Conservation (phyloP, 768 basidiomycete genomes). For the Termitomyces sp. region DNA sequence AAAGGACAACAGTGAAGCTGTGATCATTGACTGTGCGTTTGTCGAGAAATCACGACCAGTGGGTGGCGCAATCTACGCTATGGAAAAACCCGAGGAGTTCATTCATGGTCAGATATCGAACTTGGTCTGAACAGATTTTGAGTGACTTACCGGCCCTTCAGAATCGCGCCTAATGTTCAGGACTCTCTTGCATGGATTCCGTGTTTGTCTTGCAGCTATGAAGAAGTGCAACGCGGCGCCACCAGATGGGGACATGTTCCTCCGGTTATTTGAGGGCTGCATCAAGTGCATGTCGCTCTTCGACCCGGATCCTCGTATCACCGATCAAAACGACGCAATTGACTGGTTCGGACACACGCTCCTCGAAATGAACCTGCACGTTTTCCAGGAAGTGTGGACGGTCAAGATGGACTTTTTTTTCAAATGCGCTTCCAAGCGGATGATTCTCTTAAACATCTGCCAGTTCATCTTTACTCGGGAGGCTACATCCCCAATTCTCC, state of each 20-base stretch:
- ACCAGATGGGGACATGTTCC: slow-evolving; percentile 83
- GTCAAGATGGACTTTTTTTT: slow-evolving; percentile 91
- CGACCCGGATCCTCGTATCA: slow-evolving; percentile 62
- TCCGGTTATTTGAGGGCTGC: slow-evolving; percentile 81
- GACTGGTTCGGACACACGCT: slow-evolving; percentile 81
- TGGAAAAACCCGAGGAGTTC: slow-evolving; percentile 80
- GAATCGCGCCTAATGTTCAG: slow-evolving; percentile 86
- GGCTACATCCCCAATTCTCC: slow-evolving; percentile 67
- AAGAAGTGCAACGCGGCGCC: slow-evolving; percentile 75
- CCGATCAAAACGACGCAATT: slow-evolving; percentile 65
- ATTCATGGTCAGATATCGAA: slow-evolving; percentile 55
- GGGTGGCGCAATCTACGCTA: slow-evolving; percentile 67
- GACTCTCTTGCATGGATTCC: slow-evolving; percentile 84
- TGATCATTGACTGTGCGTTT: slow-evolving; percentile 46
- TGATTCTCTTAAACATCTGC: slow-evolving; percentile 76
- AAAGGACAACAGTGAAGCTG: slow-evolving; percentile 39
- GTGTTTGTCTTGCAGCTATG: slow-evolving; percentile 68
- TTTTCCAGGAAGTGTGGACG: slow-evolving; percentile 96
- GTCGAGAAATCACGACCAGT: slow-evolving; percentile 88
- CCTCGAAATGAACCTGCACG: slow-evolving; percentile 80
- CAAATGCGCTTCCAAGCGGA: slow-evolving; percentile 68
- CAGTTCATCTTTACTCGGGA: slow-evolving; percentile 81
- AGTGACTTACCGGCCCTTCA: slow-evolving; percentile 24
- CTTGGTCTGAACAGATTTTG: neutral
- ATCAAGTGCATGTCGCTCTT: slow-evolving; percentile 83